Evolutionary conservation across 192 early-diverging fungal genomes (phyloP), one percentile per base, ranked within the genome.

Genomic region (Linnemannia elongata): DNA sequence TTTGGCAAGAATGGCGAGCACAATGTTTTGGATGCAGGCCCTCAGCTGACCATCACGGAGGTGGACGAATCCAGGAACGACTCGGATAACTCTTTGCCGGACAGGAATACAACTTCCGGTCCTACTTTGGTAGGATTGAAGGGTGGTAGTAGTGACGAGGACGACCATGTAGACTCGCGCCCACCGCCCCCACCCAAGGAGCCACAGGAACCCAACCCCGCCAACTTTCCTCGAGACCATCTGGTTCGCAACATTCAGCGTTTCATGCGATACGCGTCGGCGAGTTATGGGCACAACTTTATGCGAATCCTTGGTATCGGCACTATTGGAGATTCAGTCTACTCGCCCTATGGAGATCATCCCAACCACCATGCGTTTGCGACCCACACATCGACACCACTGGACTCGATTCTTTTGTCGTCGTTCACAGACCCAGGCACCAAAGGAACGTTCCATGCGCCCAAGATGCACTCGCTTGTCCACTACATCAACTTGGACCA

Each of bases 401-500:
- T 97, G 42, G 90, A 94, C 63, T 93, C 94, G 35, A 93, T 97
- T 20, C 82, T 95, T n/a, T 93, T 96, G 72, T 96, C 96, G 2
- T 93, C 92, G 24, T 90, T 92, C 52, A 92, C 91, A 0, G 89
- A 93, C 63, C 88, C 73, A 30, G 84, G 84, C 35, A 71, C 75
- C 30, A 81, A 79, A 33, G 84, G 84, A 4, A 76, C 81, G 18
- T 76, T 90, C 24, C 71, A 92, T 7, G 80, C 80, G 5, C 94
- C 95, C 20, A 91, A 91, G 49, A 92, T 95, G 74, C 94, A 94
- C 70, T 93, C 94, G 4, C 90, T 96, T 0, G 94, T 95, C 8
- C 94, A 95, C 80, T 97, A 95, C 84, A 92, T 98, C 54, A 93
- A 94, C 39, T 93, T 96, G 17, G 97, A 98, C 82, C 97, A 98